Conservation (phyloP, 2,329 filamentous ascomycete genomes). For the Botrytis medusae region DNA sequence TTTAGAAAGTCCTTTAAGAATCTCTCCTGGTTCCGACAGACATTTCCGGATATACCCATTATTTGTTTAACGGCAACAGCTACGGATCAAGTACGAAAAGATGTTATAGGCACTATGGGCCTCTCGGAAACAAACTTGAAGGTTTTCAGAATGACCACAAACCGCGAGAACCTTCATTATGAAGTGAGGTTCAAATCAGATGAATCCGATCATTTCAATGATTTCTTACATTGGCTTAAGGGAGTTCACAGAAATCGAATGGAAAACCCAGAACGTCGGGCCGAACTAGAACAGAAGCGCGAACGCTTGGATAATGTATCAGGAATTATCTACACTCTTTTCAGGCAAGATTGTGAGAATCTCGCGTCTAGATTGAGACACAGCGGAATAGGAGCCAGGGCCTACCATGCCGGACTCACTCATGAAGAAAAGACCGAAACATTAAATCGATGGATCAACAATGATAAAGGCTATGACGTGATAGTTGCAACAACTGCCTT, state of each 20-base stretch:
- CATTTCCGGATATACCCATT: constrained; percentile 81
- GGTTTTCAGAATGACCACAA: constrained; percentile 80
- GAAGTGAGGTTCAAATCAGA: constrained; percentile 83
- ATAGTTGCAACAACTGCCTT: constrained; percentile 96
- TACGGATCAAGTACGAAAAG: constrained; percentile 74
- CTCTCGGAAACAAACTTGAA: constrained; percentile 64
- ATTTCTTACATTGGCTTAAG: constrained; percentile 76
- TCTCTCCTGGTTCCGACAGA: constrained; percentile 79
- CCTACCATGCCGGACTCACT: constrained; percentile 70
- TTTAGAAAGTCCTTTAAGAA: constrained; percentile 91
- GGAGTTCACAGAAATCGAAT: constrained; percentile 68
- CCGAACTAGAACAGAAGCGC: constrained; percentile 55
- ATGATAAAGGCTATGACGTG: constrained; percentile 77
- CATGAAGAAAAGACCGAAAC: constrained; percentile 70
- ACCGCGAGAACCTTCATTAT: constrained; percentile 83
- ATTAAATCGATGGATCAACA: constrained; percentile 68
- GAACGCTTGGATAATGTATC: constrained; percentile 64
- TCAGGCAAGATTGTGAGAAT: constrained; percentile 70
- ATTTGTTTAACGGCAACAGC: constrained; percentile 93
- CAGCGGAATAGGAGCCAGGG: constrained; percentile 70
- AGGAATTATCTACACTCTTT: constrained; percentile 79
- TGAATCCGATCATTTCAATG: constrained; percentile 67
- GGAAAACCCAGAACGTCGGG: constrained; percentile 53
- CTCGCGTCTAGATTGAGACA: constrained; percentile 64
- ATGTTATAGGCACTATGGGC: constrained; percentile 75